phyloP scores from a whole-genome alignment of 306 rosid genomes.

The Amphicarpaea edgeworthii region DNA sequence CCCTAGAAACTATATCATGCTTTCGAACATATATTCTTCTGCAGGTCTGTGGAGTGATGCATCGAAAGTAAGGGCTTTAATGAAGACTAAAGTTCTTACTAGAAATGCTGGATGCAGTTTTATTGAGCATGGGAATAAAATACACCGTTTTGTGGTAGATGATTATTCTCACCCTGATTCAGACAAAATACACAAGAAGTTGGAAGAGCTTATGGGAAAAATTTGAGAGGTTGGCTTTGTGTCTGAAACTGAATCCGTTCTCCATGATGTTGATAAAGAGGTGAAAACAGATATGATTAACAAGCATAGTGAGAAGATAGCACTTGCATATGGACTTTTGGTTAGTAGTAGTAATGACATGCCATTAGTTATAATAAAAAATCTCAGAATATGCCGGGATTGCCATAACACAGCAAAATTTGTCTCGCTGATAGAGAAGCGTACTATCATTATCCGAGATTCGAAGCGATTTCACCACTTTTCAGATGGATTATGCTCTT shows the following conservation, averaged over 20 bases:
- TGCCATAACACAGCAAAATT: conserved; percentile 72
- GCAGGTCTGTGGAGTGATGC: conserved; percentile 77
- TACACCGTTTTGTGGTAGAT: conserved; percentile 64
- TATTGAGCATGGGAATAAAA: conserved; percentile 65
- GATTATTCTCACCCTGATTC: conserved; percentile 72
- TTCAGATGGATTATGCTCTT: conserved; percentile 65
- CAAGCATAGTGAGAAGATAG: conserved; percentile 85
- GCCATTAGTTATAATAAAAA: conserved; percentile 68
- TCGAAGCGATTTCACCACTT: conserved; percentile 84
- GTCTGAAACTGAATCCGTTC: conserved; percentile 64
- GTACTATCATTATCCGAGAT: conserved; percentile 69
- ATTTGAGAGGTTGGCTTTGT: conserved; percentile 67
- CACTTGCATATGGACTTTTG: conserved; percentile 83
- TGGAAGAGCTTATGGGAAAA: conserved; percentile 64
- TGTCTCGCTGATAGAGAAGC: conserved; percentile 66
- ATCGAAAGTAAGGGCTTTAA: conserved; percentile 66
- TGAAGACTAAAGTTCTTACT: conserved; percentile 64
- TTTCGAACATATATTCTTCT: conserved; percentile 73
- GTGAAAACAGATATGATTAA: conserved; percentile 71
- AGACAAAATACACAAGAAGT: conserved; percentile 62
- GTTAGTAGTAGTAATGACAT: conserved; percentile 47
- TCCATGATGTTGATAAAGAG: conserved; percentile 73
- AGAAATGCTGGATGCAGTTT: conserved; percentile 71
- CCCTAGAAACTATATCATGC: conserved; percentile 74
- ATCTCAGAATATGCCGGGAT: conserved; percentile 77